Base-by-base conservation (phyloP, 192 early-diverging fungal species). In the Podila verticillata region DNA sequence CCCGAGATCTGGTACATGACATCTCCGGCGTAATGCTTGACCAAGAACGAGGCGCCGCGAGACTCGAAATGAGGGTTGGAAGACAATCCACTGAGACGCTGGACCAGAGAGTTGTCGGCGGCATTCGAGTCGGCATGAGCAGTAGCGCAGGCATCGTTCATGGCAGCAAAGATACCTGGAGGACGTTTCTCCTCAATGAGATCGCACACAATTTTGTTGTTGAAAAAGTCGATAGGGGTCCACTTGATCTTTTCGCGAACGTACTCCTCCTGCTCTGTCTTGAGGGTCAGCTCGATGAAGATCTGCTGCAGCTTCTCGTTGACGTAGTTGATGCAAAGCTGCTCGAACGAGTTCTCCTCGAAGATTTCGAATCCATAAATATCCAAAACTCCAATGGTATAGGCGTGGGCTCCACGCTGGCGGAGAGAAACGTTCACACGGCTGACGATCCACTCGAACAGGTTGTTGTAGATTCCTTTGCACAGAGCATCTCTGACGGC, bases 171-270 rank as follows among this genome's bases (percentile, higher is more conserved):
- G 6, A 99, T 85, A 57, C 98, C 98, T 7, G 98, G 98, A 44
- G 98, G 97, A 54, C 92, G 92, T 78, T 93, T 98, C 73, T 93
- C 95, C 82, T 99, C 98, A 64, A 99, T 99, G 61, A 99, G 85
- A 70, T 99, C 98, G 66, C 98, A 98, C 31, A 99, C 98, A 48
- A 99, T 88, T 85, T 98, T 98, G 85, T 99, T 99, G 88, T 99
- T 99, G 86, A 99, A 99, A 82, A 95, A 99, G 65, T 96, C 93
- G 72, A 99, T 99, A n/a, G 96, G 97, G 17, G 95, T 96, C 98
- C 98, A 99, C 73, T 96, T 82, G 81, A 99, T 99, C 63, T 95
- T 91, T 86, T 99, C 98, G 56, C 91, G 86, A 62, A 95, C 92
- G 72, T 99, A 99, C 81, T 99, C 98, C 85, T 99, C 97, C 88